Evolutionary conservation across 345 rosid genomes (phyloP), one percentile per base, ranked within the genome.

Genomic region (Melastoma malabathricum): DNA sequence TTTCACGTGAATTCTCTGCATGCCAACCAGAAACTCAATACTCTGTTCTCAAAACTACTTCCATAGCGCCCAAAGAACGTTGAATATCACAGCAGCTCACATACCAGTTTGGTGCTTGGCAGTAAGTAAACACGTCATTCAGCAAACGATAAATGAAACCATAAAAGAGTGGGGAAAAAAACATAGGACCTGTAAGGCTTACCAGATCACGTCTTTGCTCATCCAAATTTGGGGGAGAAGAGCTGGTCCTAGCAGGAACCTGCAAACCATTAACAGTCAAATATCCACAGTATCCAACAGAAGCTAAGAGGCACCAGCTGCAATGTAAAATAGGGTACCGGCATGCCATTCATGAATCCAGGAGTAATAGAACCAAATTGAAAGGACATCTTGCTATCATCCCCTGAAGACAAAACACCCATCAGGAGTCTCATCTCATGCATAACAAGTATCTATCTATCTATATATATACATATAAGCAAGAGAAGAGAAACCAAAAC

Each of bases 171-270:
- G 39, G 17, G 3, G 13, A 46, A 9, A 18, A 7, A 23, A 13
- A 27, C 12, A 34, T 1, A 34, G 41, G 41, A 34, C 41, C 10
- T 5, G 41, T 34, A 20, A 22, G 44, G 51, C 57, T 47, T 43
- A 86, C 97, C 95, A 81, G 95, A 54, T 73, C 88, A 64, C 81
- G 79, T 75, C 81, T 87, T 81, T 92, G 98, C 69, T 92, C 98
- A 55, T 92, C 98, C 81, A 92, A 72, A 68, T 87, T 87, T 7
- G 95, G 97, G 63, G 98, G 98, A 51, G 97, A 95, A 45, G 99
- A 93, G 72, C 78, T 82, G 46, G 96, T 90, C 55, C 98, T 85
- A 59, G 98, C 87, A 43, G 96, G 98, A 76, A 86, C 70, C 98
- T 86, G 60, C 18, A 5, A 25, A 57, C 1, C 60, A 50, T 27